Base-by-base conservation (phyloP, 202 grass and related monocot genomes). In the Hordeum pubiflorum region DNA sequence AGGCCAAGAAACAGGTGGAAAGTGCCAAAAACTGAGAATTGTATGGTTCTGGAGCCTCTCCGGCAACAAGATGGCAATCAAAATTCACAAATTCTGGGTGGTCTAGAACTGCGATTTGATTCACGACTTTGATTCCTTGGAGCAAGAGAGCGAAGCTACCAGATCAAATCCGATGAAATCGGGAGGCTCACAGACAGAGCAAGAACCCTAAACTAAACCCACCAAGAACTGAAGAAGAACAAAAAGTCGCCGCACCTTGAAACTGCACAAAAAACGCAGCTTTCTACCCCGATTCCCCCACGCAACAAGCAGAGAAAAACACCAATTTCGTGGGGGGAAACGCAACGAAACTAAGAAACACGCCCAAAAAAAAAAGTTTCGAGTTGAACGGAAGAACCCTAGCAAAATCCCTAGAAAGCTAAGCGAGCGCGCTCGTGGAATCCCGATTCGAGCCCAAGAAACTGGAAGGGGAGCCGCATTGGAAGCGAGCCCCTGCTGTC, bases 161-260 rank as follows among this genome's bases (percentile, higher is more conserved):
- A 2, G 78, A 81, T 72, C 65, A 81, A 72, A 81, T 81, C 58
- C 37, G 79, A 70, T 32, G 54, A 44, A 60, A 72, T 61, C 17
- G 37, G 37, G 48, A 40, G 54, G 66, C 66, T 46, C 66, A 7
- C 11, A 58, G 56, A 72, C 66, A 62, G 40, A 60, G 38, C 67
- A 72, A 48, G 67, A 81, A 79, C 63, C 65, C 79, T 72, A 79
- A 79, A 79, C 67, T 81, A 81, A 81, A 81, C 67, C 55, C 79
- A 61, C 43, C 66, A 72, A 81, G 54, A 81, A 61, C 67, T 11
- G 55, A 65, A 66, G 8, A 73, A 72, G 29, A 54, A 60, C 18
- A 29, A 41, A 52, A 52, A 18, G 48, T 52, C 48, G 26, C 46
- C 57, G 38, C 55, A 62, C 54, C 65, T 43, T 22, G 36, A 81